A percentile compares a stretch with the other conserved stretches of the same genome.
Conservation (phyloP, 306 rosid species). For the Cucumis hystrix region DNA sequence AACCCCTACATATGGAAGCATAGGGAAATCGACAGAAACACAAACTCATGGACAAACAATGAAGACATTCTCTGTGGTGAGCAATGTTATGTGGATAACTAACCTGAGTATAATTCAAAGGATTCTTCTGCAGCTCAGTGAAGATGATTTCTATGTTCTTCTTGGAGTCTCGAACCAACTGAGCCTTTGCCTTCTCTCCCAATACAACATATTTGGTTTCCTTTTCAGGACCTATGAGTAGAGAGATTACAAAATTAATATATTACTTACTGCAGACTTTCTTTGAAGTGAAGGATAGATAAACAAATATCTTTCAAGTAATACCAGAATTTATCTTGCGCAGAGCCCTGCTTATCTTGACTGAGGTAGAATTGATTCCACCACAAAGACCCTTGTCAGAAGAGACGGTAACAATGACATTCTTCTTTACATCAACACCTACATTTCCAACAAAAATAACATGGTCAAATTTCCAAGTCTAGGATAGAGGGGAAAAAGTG, state of each 20-base stretch:
- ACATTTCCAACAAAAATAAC: constrained; percentile 12
- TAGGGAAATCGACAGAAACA: background rate
- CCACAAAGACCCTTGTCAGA: constrained; percentile 99
- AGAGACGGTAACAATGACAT: constrained; percentile 66
- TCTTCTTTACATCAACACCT: constrained; percentile 74
- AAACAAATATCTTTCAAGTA: constrained; percentile 12
- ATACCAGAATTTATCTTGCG: constrained; percentile 62
- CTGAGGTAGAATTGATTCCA: constrained; percentile 94
- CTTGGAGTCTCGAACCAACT: constrained; percentile 81
- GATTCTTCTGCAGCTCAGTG: constrained; percentile 86
- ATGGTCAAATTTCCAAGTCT: constrained; percentile 7
- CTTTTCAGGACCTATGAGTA: constrained; percentile 59
- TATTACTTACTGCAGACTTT: background rate
- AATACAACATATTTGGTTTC: constrained; percentile 63
- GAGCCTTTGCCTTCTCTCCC: constrained; percentile 98
- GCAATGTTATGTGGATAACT: constrained; percentile 1
- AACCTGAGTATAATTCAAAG: constrained; percentile 82
- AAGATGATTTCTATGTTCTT: constrained; percentile 40
- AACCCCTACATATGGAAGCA: background rate
- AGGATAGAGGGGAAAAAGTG: background rate
- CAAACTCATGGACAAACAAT: background rate
- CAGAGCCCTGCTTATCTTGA: constrained; percentile 79
- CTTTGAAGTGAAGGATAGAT: background rate
- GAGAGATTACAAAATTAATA: background rate
- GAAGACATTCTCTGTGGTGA: background rate